Base-by-base conservation (phyloP, 257 asterid species). In the Nicotiana tomentosiformis region DNA sequence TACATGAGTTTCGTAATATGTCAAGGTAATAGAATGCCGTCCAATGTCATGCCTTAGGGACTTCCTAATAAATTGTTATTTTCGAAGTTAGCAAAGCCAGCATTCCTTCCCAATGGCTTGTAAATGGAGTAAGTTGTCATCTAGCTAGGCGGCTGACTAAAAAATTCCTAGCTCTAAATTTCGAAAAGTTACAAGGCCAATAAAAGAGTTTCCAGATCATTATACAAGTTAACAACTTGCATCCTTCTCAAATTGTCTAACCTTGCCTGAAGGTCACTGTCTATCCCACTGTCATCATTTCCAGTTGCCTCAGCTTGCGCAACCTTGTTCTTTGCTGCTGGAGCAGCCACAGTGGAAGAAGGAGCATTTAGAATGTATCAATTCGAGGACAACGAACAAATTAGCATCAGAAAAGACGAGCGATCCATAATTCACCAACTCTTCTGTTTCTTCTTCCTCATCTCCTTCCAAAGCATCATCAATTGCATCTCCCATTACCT, bases 391-490 rank as follows among this genome's bases (percentile, higher is more conserved):
- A 9, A 17, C 18, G 62, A 33, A 82, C 5, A 72, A 46, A 0
- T 56, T 29, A 29, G 49, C 39, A 68, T 56, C 5, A 56, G 5
- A 55, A 55, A 55, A 55, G n/a, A 55, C 60, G 4, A 55, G n/a
- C 12, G 6, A 14, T 14, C n/a, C 60, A 55, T 15, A 55, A 55
- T 55, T 95, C 78, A 95, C 98, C 86, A 95, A 84, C 84, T 95
- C 97, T 82, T 95, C 97, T 0, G 99, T 95, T 87, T 95, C 99
- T 87, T 95, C 99, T 86, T 95, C 99, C 85, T 95, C 99, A 32
- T 95, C 97, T 68, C 99, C 99, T 91, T 93, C 98, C 91, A 95
- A 86, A 33, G 99, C 98, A 84, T 93, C 97, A 62, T 95, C 98
- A 82, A 20, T 20, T 82, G 98, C 98, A 84, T 95, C 99, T 37